Conservation (phyloP, 768 basidiomycete species). For the Lactarius sanguifluus region DNA sequence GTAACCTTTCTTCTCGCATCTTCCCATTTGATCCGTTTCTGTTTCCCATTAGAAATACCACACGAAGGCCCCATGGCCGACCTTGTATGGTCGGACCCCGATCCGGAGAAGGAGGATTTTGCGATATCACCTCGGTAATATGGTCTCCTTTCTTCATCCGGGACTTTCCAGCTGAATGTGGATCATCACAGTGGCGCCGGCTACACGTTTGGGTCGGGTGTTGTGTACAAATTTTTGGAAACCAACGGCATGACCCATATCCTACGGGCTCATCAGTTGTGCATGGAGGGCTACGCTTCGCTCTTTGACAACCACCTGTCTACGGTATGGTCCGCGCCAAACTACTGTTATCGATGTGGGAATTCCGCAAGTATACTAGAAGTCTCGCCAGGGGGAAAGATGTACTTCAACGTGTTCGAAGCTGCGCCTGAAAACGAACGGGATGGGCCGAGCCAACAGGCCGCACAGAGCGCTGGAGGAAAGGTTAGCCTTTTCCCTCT, state of each 20-base stretch:
- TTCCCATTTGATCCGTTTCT: constrained; percentile 8
- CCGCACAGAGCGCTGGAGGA: constrained; percentile 64
- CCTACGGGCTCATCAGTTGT: constrained; percentile 95
- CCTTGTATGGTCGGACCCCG: constrained; percentile 99
- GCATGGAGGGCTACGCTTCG: constrained; percentile 99
- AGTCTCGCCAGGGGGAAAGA: constrained; percentile 82
- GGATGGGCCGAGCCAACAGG: constrained; percentile 83
- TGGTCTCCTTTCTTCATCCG: constrained; percentile 21
- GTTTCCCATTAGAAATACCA: constrained; percentile 77
- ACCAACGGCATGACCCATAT: constrained; percentile 97
- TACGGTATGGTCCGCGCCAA: constrained; percentile 98
- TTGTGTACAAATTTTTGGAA: constrained; percentile 96
- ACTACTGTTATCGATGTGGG: constrained; percentile 98
- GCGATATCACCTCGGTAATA: constrained; percentile 94
- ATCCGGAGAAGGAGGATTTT: constrained; percentile 98
- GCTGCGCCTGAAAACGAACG: constrained; percentile 98
- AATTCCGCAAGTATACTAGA: constrained; percentile 97
- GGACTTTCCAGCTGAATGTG: constrained; percentile 19
- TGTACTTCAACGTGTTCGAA: constrained; percentile 98
- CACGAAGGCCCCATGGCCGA: constrained; percentile 99
- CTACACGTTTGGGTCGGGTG: constrained; percentile 97
- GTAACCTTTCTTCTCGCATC: not conserved
- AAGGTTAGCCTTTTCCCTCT: constrained; percentile 52
- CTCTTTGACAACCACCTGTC: constrained; percentile 93
- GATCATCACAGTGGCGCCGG: constrained; percentile 79